Conservation (phyloP, 345 rosid genomes). For the Syzygium grande region DNA sequence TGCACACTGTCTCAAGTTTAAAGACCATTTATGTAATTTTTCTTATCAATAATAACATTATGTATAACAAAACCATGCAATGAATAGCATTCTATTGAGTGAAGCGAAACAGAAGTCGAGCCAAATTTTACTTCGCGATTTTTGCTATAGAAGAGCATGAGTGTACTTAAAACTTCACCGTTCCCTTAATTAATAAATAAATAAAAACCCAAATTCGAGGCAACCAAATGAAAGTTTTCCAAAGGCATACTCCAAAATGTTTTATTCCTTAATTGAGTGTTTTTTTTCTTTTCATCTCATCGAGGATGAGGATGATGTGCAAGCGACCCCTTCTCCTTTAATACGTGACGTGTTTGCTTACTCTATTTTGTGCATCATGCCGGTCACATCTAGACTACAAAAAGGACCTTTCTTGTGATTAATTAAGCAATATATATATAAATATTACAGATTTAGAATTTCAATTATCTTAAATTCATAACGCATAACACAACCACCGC, state of each 20-base stretch:
- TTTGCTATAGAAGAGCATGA: background rate
- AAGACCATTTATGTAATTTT: no score
- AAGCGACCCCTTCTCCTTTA: background rate
- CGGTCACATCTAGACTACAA: background rate
- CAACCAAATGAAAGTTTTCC: background rate
- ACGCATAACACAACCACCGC: background rate
- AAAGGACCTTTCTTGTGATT: background rate
- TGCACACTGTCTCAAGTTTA: no score
- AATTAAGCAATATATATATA: background rate
- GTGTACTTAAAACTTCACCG: background rate
- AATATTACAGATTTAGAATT: background rate
- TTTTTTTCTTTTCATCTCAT: background rate
- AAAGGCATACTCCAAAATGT: background rate
- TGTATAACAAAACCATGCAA: background rate
- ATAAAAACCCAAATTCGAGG: background rate
- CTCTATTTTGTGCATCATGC: background rate
- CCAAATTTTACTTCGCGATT: background rate
- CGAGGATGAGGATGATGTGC: background rate
- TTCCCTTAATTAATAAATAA: background rate
- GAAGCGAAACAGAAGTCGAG: background rate
- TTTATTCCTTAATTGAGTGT: background rate
- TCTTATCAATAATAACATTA: no score
- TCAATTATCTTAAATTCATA: background rate
- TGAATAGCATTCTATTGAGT: rapidly evolving
- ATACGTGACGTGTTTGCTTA: background rate